Evolutionary conservation across 176 grass and related monocot genomes (phyloP), one percentile per base, ranked within the genome.

Genomic region (Aegilops sharonensis): DNA sequence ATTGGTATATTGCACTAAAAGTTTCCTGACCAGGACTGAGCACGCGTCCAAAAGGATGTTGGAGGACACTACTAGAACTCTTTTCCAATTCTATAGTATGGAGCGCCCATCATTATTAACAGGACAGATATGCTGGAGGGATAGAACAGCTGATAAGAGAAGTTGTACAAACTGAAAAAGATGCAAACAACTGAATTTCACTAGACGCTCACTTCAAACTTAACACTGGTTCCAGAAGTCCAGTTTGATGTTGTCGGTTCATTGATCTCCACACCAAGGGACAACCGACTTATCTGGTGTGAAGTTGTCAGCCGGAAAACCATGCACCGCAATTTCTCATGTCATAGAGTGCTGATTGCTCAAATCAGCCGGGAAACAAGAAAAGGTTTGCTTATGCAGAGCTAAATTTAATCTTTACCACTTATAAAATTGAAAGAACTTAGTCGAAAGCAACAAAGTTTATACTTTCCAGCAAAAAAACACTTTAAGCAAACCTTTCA

Each of bases 301-400:
- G 79, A 98, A 98, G 84, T 83, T 93, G 83, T 98, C 93, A 84
- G 88, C 89, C 20, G 96, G 91, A 50, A 94, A 84, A 12, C 96
- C 96, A 89, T 98, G 91, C 63, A 98, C 96, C 9, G 96, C 93
- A 82, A 94, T 86, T 86, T 98, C 96, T 12, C 93, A 93, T 89
- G 91, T 87, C 84, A 95, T 66, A 36, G 96, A 94, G 72, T 95
- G 93, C 96, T 98, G 84, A 64, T 93, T 89, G 43, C 61, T 86
- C 80, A 81, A 92, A 89, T 12, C 81, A 78, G 21, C 5, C 47
- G n/a, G 64, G 29, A 84, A 34, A 50, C 76, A 50, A 92, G 82
- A 85, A 86, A 52, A 56, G 42, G n/a, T 68, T 15, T 42, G 39
- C n/a, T 30, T 66, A 66, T 66, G 63, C 62, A 64, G 62, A 64